Evolutionary conservation across 2,329 filamentous ascomycete species (phyloP).

Genomic region (Apiospora aurea): DNA sequence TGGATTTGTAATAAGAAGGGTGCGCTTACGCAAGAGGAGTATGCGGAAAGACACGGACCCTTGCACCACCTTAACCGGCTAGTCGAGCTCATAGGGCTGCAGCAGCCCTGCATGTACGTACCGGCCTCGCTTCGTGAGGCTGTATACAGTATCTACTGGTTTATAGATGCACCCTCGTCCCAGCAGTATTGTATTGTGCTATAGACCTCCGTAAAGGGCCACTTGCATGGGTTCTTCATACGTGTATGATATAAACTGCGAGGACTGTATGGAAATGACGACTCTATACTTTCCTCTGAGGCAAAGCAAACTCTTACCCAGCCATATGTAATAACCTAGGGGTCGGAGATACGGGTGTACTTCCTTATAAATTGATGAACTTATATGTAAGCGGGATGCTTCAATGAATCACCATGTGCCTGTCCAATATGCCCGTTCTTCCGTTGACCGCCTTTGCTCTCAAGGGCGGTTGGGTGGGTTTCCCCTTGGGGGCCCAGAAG

Average conservation of each 20-base stretch:
- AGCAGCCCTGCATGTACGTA: neutral
- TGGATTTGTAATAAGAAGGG: neutral
- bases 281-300: neutral
- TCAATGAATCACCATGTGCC: too few relatives aligned
- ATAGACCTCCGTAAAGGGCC: neutral
- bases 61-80: neutral
- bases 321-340: too few relatives aligned
- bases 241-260: neutral
- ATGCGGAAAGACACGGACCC: neutral
- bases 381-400: neutral
- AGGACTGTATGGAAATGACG: neutral
- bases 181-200: neutral
- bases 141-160: neutral
- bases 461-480: too few relatives aligned
- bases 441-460: too few relatives aligned
- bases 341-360: neutral
- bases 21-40: neutral
- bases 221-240: neutral
- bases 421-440: too few relatives aligned
- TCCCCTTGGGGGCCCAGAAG: neutral
- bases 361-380: neutral
- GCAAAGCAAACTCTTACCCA: neutral
- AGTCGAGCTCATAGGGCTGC: conserved; percentile 11
- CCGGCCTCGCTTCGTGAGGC: neutral
- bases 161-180: neutral